Evolutionary conservation across 1,284 basidiomycete species (phyloP), one percentile per base, ranked within the genome.

Genomic region (Fistulinella cinereoalba): DNA sequence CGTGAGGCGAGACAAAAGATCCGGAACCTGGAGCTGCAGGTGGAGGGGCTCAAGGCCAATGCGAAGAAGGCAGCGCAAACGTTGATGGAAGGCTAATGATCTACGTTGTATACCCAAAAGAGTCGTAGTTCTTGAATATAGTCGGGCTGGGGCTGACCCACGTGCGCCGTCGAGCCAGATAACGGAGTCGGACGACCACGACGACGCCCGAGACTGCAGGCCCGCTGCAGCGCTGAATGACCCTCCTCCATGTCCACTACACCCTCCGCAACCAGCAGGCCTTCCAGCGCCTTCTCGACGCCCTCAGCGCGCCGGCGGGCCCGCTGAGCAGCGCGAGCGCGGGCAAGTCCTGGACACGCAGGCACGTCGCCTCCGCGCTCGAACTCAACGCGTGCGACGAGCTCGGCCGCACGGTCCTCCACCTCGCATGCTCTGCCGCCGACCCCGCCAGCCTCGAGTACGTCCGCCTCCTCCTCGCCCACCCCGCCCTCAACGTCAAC

Each of bases 401-500:
- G 56, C 71, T 86, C 22, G 91, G 90, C 8, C 73, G 87, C 44
- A 91, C 92, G 0, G 85, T 90, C 1, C 76, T 98, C 8, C 96
- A 98, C 64, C 79, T 95, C 37, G 88, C 88, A 0, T 85, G 86
- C 43, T 69, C 83, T 9, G 76, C 79, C 19, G 66, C 71, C 21
- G 75, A 79, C 13, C 69, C 80, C 2, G 79, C 82, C 27, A 80
- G 83, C 31, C 67, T 89, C 54, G 88, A 93, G 60, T 98, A 89
- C 66, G 80, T 94, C 41, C 75, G 83, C 41, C 74, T 89, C 41
- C 73, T 98, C n/a, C 76, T 98, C 41, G 78, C 81, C 10, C 85
- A 92, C 56, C 85, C 90, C 1, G 70, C 72, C 22, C 73, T 95
- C 62, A 86, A 91, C 51, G 80, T 94, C 61, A 99, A 99, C 56